phyloP scores from a whole-genome alignment of 2,329 filamentous ascomycete genomes.

The Blastomyces percursus region DNA sequence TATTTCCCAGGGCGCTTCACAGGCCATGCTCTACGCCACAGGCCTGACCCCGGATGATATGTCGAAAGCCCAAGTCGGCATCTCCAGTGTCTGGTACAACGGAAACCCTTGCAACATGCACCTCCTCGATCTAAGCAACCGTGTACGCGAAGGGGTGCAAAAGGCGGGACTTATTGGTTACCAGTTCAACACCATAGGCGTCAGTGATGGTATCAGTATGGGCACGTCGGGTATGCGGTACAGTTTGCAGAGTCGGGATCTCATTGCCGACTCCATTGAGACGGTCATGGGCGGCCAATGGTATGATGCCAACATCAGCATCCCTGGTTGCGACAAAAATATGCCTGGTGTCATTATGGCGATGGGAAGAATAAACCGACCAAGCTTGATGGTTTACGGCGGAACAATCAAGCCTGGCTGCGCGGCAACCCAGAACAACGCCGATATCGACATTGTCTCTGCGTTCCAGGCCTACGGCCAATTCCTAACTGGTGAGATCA shows the following conservation, averaged over 20 bases:
- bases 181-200: constrained; percentile 98
- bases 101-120: constrained; percentile 99
- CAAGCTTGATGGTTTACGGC: constrained; percentile 95
- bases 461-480: constrained; percentile 97
- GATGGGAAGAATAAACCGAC: constrained; percentile 89
- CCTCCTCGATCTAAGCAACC: constrained; percentile 73
- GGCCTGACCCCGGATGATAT: constrained; percentile 78
- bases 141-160: constrained; percentile 61
- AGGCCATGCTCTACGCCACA: constrained; percentile 97
- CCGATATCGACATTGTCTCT: constrained; percentile 82
- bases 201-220: constrained; percentile 97
- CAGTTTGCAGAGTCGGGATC: constrained; percentile 83
- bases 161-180: constrained; percentile 76
- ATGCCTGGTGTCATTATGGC: constrained; percentile 91
- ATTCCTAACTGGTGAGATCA: constrained; percentile 84
- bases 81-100: constrained; percentile 95
- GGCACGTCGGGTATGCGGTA: constrained; percentile 95
- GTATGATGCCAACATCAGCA: constrained; percentile 95
- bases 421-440: constrained; percentile 59
- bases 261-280: constrained; percentile 97
- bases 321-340: constrained; percentile 99
- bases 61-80: constrained; percentile 94
- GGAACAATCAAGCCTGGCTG: constrained; percentile 90
- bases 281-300: constrained; percentile 98
- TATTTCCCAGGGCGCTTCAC: constrained; percentile 94